Evolutionary conservation across 2,329 filamentous ascomycete species (phyloP).

Genomic region (Pestalotiopsis sp.): DNA sequence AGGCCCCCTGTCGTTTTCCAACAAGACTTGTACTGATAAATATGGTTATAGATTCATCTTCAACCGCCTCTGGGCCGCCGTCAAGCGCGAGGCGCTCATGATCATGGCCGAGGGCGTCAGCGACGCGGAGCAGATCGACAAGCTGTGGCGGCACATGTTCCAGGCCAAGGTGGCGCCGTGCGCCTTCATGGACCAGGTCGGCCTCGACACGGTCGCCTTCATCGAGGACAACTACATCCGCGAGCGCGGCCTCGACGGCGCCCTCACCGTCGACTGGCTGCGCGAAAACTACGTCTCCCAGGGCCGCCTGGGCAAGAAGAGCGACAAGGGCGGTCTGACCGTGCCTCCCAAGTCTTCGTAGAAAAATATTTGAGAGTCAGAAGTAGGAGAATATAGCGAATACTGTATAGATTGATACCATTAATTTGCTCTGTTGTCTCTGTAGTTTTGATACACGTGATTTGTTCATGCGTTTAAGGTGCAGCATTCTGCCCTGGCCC

Average conservation of each 20-base stretch:
- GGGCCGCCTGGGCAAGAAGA: slow-evolving; percentile 49
- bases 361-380: not conserved
- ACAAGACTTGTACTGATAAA: not conserved
- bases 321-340: slow-evolving; percentile 37
- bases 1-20: not conserved
- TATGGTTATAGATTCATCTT: slow-evolving; percentile 45
- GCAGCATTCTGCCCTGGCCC: no score
- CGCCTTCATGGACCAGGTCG: slow-evolving; percentile 49
- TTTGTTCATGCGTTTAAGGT: no score
- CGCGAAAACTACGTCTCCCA: slow-evolving; percentile 42
- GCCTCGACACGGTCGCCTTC: slow-evolving; percentile 53
- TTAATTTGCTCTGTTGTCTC: not conserved
- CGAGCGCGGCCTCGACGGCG: slow-evolving; percentile 43
- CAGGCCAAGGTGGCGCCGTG: slow-evolving; percentile 2
- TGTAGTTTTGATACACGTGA: no score
- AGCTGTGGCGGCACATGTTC: slow-evolving; percentile 44
- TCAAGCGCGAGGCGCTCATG: slow-evolving; percentile 52
- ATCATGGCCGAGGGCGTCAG: slow-evolving; percentile 53
- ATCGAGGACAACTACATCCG: slow-evolving; percentile 56
- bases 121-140: slow-evolving; percentile 50
- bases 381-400: not conserved
- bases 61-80: slow-evolving; percentile 58
- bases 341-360: not conserved
- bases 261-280: slow-evolving; percentile 46
- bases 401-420: not conserved